These are phyloP conservation scores for Penicillium steckii DNA, from an alignment of 495 filamentous ascomycete species.

Conservation along the genomic window DNA sequence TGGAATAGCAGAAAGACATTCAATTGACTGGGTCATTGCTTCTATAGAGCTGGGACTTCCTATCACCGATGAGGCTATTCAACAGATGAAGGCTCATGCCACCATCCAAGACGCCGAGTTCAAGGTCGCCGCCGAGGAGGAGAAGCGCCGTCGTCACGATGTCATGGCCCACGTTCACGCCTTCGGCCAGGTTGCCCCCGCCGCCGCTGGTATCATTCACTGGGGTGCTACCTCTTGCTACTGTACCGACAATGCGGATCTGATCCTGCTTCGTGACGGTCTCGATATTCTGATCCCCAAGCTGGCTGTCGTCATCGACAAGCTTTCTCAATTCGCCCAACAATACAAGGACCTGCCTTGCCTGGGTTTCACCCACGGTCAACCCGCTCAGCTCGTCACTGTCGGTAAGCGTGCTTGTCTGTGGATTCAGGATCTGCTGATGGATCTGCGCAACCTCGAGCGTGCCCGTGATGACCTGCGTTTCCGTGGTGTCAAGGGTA, in stretches of 20 bases:
- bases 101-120: slow-evolving; percentile 80
- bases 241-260: slow-evolving; percentile 84
- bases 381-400: slow-evolving; percentile 77
- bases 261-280: slow-evolving; percentile 75
- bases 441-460: slow-evolving; percentile 83
- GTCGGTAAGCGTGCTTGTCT: slow-evolving; percentile 71
- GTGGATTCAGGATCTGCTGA: slow-evolving; percentile 86
- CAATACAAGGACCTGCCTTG: slow-evolving; percentile 64
- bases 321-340: slow-evolving; percentile 73
- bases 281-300: slow-evolving; percentile 81
- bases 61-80: slow-evolving; percentile 69
- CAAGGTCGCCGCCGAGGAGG: slow-evolving; percentile 70
- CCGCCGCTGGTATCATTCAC: slow-evolving; percentile 86
- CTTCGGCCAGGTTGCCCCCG: slow-evolving; percentile 70
- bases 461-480: slow-evolving; percentile 68
- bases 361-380: slow-evolving; percentile 85
- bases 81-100: slow-evolving; percentile 71
- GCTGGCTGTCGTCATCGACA: slow-evolving; percentile 80
- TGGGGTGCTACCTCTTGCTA: slow-evolving; percentile 66
- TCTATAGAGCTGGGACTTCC: slow-evolving; percentile 47
- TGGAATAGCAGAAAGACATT: slow-evolving; percentile 8
- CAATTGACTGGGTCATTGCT: slow-evolving; percentile 28
- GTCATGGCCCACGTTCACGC: slow-evolving; percentile 75
- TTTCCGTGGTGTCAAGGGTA: slow-evolving; percentile 84
- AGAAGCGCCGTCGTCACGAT: slow-evolving; percentile 72